Conservation (phyloP, 306 rosid species). For the Hippophae gyantsensis region DNA sequence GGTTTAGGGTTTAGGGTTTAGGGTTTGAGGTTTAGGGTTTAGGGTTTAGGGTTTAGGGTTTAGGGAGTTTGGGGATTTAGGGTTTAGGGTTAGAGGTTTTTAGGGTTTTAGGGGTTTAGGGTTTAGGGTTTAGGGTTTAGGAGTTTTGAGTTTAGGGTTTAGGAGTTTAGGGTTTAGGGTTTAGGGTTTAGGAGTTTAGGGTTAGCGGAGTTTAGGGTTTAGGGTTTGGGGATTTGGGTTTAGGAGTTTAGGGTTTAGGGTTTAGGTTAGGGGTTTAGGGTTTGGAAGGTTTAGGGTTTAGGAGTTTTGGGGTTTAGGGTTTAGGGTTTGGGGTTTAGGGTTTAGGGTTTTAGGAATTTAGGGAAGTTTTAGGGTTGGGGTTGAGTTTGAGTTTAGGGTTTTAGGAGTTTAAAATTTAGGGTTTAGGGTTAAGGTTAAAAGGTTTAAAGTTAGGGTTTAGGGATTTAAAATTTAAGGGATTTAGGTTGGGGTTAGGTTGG, state of each 20-base stretch:
- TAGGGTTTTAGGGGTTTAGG: constrained; percentile 10
- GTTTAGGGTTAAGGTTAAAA: constrained; percentile 12
- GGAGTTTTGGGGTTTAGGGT: constrained; percentile 15
- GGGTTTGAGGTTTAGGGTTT: constrained; percentile 21
- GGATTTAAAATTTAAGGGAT: no score
- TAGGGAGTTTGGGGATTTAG: constrained; percentile 3
- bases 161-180: constrained; percentile 7
- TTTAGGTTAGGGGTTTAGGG: constrained; percentile 14
- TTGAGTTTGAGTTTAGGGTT: constrained; percentile 8
- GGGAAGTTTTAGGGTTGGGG: no score
- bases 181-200: constrained; percentile 8
- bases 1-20: no score
- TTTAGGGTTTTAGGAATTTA: constrained; percentile 6
- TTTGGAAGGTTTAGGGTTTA: no score
- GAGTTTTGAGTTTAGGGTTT: constrained; percentile 12
- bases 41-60: constrained; percentile 1
- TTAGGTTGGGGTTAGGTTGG: no score
- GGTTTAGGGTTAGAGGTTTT: constrained; percentile 5
- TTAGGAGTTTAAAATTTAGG: constrained; percentile 12
- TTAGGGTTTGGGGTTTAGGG: constrained; percentile 10
- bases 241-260: constrained; percentile 13
- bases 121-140: constrained; percentile 15
- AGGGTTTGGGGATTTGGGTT: constrained; percentile 15
- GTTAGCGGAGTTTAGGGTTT: constrained; percentile 20
- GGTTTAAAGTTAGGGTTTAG: no score